A percentile compares a stretch with the other conserved stretches of the same genome.
Conservation (phyloP, 257 asterid genomes). For the Jasminum sambac region DNA sequence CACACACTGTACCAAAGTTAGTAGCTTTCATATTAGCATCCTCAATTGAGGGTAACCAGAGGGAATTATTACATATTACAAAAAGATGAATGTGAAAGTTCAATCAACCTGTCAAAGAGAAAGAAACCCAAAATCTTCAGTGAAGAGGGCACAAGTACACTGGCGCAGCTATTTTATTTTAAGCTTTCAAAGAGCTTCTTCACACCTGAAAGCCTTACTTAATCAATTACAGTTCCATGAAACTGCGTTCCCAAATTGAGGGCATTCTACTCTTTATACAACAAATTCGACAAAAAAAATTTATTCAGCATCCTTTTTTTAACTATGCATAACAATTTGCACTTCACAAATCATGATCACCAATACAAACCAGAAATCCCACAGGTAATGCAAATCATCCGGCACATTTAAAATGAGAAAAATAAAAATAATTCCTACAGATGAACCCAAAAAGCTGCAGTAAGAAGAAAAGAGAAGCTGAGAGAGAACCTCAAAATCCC, state of each 20-base stretch:
- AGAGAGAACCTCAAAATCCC: conserved; percentile 55
- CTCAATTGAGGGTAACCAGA: background rate
- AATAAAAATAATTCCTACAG: background rate
- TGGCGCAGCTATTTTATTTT: background rate
- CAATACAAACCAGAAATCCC: background rate
- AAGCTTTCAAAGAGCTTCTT: too few species aligned
- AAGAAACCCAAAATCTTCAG: background rate
- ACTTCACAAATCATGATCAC: background rate
- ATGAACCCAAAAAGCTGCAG: background rate
- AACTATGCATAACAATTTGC: background rate
- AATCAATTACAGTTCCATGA: background rate
- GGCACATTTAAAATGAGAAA: background rate
- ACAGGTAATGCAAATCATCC: background rate
- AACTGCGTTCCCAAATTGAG: background rate
- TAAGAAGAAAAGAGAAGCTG: background rate
- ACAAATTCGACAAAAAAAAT: background rate
- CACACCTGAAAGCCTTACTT: background rate
- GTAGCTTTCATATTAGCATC: background rate
- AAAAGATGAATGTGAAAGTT: background rate
- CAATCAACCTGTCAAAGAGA: background rate
- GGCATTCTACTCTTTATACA: background rate
- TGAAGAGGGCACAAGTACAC: too few species aligned
- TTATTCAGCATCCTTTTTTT: background rate
- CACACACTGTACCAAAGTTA: background rate
- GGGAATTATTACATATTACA: background rate